Evolutionary conservation across 108 stramenopile genomes (phyloP).

Genomic region (Asterionellopsis glacialis): DNA sequence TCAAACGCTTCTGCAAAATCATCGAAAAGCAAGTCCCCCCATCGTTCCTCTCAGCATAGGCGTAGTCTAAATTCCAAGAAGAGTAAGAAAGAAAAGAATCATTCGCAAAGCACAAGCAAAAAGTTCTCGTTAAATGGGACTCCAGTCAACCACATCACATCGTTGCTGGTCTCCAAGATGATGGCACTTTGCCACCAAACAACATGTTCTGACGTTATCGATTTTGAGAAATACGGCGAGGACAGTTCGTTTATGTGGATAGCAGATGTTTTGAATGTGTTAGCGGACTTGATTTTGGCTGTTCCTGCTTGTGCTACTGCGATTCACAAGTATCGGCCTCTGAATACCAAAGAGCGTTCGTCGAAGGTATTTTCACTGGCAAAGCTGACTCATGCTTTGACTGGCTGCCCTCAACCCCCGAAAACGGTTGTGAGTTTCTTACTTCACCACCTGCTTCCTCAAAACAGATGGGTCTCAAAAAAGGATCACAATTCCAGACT

Average conservation of each 20-base stretch:
- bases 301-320: slow-evolving; percentile 88
- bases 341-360: slow-evolving; percentile 11
- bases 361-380: slow-evolving; percentile 2
- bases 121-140: slow-evolving; percentile 35
- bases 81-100: slow-evolving; percentile 2
- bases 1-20: slow-evolving; percentile 5
- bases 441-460: slow-evolving; percentile 78
- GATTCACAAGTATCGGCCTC: slow-evolving; percentile 59
- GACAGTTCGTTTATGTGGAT: slow-evolving; percentile 53
- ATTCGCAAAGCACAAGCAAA: slow-evolving; percentile 11
- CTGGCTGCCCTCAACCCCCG: slow-evolving; percentile 63
- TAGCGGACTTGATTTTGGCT: slow-evolving; percentile 85
- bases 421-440: slow-evolving; percentile 80
- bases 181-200: slow-evolving; percentile 12
- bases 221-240: not conserved
- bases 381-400: slow-evolving; percentile 58
- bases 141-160: slow-evolving; percentile 48
- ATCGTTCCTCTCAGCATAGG: not conserved
- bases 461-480: slow-evolving; percentile 46
- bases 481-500: slow-evolving; percentile 7
- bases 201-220: not conserved
- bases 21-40: slow-evolving; percentile 4
- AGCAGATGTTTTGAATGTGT: slow-evolving; percentile 65
- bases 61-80: slow-evolving; percentile 8
- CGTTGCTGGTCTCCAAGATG: slow-evolving; percentile 44